Percentiles rank a stretch among this genome's conserved stretches.
These are phyloP conservation scores for Scheffersomyces insectosa DNA, from an alignment of 1,139 yeast species.

Conservation along the genomic window DNA sequence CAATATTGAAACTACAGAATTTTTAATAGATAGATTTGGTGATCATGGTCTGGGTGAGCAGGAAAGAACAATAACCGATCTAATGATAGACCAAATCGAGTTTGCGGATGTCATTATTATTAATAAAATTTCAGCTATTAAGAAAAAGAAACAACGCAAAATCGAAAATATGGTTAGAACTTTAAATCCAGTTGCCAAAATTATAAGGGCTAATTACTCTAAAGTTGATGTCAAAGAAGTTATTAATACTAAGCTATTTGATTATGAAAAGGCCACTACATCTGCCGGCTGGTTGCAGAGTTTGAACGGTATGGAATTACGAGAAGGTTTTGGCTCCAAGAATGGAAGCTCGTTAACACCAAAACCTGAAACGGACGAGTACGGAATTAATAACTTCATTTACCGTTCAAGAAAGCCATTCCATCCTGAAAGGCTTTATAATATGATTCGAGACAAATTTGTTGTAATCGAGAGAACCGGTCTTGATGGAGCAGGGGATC, in stretches of 20 bases:
- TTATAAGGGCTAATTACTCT: conserved; percentile 34
- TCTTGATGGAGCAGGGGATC: conserved; percentile 15
- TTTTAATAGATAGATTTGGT: conserved; percentile 40
- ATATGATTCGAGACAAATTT: conserved; percentile 36
- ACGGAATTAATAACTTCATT: conserved; percentile 44
- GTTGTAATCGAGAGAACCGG: conserved; percentile 24
- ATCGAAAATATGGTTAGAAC: conserved; percentile 29
- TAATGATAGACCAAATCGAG: conserved; percentile 48
- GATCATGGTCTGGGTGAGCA: conserved; percentile 37
- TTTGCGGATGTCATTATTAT: conserved; percentile 44
- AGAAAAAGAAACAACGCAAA: conserved; percentile 21
- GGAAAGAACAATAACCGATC: conserved; percentile 45
- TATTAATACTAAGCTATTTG: conserved; percentile 33
- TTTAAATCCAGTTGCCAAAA: conserved; percentile 43
- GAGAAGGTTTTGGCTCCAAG: conserved; percentile 35
- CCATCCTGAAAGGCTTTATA: conserved; percentile 43
- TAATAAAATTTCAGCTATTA: conserved; percentile 33
- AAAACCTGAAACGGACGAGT: conserved; percentile 36
- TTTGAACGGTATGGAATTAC: conserved; percentile 36
- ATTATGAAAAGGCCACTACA: conserved; percentile 41
- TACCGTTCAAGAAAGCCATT: conserved; percentile 42
- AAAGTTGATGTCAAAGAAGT: conserved; percentile 34
- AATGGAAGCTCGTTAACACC: conserved; percentile 19
- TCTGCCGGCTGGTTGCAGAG: conserved; percentile 51
- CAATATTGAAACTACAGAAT: conserved; percentile 44